Evolutionary conservation across 2,329 filamentous ascomycete genomes (phyloP), one percentile per base, ranked within the genome.

Genomic region (Xylariaceae sp.): DNA sequence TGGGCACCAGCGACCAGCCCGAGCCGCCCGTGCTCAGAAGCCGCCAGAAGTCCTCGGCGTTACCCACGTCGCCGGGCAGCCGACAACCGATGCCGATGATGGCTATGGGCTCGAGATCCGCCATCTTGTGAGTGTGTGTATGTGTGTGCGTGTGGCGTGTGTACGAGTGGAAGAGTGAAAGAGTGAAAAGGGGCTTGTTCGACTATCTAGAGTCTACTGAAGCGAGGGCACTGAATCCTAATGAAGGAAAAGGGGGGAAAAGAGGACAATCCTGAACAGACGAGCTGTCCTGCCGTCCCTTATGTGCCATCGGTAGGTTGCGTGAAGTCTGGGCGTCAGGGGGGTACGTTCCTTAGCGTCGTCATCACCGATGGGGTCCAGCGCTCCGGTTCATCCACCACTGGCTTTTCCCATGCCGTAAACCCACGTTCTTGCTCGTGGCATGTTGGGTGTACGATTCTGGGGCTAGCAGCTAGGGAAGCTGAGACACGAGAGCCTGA

Each of bases 41-140:
- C 14, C 40, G 33, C 23, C 37, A 44, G 21, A 44, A 44, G 18
- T 44, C 37, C 30, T 44, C 41, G 14, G 38, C 34, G 9, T 38
- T 41, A 12, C 36, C 38, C 9, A 33, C 41, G 17, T 44, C 41
- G 11, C 38, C 32, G 23, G 41, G 41, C 6, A 33, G 36, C 9
- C 36, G 35, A n/a, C 14, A 16, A 21, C 36, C 38, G 9, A 44
- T 24, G n/a, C 41, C 41, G 17, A 44, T 43, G 13, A 43, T 33
- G 4, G 36, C 43, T 23, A 44, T 41, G 3, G 41, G 41, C 14
- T 44, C 41, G 35, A 43, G 21, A 11, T 24, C 40, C 12, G 31
- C 15, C 39, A 41, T 46, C 39, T 60, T 60, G 31, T 13, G n/a
- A n/a, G n/a, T n/a, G n/a, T n/a, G n/a, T n/a, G n/a, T n/a, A n/a